These are phyloP conservation scores for Neckera pumila DNA, from an alignment of 225 moss, liverwort and hornwort species.

Conservation along the genomic window DNA sequence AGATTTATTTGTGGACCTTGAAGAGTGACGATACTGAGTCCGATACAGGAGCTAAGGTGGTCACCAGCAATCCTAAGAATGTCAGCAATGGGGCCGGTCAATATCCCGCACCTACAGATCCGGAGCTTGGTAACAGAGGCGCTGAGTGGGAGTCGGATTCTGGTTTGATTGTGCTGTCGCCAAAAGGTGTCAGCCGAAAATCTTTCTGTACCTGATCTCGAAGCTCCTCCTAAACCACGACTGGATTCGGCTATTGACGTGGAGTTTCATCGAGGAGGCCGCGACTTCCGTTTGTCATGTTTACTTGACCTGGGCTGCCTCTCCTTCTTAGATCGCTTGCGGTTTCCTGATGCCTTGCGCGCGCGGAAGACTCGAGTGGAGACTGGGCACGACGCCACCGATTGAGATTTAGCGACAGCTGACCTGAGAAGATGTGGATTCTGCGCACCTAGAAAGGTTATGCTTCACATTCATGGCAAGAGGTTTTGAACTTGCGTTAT, in stretches of 20 bases:
- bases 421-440: background rate
- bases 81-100: background rate
- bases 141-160: conserved; percentile 16
- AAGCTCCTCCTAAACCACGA: background rate
- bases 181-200: background rate
- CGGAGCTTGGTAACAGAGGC: background rate
- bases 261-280: background rate
- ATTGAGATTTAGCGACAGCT: background rate
- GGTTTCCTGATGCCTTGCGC: background rate
- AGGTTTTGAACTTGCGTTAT: background rate
- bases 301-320: background rate
- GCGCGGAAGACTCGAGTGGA: background rate
- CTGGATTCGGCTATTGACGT: background rate
- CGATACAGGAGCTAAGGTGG: background rate
- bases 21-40: background rate
- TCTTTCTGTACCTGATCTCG: conserved; percentile 3
- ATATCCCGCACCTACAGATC: background rate
- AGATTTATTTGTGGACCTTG: conserved; percentile 13
- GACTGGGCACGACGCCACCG: background rate
- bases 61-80: background rate
- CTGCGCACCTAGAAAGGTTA: background rate
- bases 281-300: background rate
- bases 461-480: background rate
- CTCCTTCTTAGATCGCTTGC: background rate
- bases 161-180: background rate